Base-by-base conservation (phyloP, 1,139 yeast genomes). In the Suhomyces bokatorum region DNA sequence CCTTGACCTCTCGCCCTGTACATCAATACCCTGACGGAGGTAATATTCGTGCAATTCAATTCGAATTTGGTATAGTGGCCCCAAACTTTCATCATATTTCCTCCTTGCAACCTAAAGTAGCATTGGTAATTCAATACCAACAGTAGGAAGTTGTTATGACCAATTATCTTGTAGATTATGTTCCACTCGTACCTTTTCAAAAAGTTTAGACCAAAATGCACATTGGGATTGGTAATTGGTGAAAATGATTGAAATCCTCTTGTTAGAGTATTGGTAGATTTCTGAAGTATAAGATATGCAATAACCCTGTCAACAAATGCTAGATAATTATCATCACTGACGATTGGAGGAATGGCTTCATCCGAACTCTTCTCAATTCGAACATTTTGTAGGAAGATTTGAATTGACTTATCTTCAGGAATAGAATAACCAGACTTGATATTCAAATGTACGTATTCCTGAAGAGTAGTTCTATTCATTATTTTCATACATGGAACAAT, bases 101-200 rank as follows among this genome's bases (percentile, higher is more conserved):
- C 64, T 29, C 43, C 51, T 1, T 20, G 37, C 10, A 44, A 39
- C 14, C 35, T 33, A 11, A 57, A 36, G 41, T 53, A 65, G 9
- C 74, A 70, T 29, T 57, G 58, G 28, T 58, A 54, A 24, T 60
- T 59, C 11, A 69, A 40, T 1, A 79, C 17, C 39, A 78, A 43
- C 4, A 62, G 48, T 6, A 68, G 32, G 51, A 77, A 76, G 1
- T 40, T 44, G 1, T 44, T 44, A 11, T 47, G 46, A 0, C 81
- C 81, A 0, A 77, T 48, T 1, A 59, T 40, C 1, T 45, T 42
- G 45, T 59, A 70, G 0, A 77, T 45, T 6, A 57, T 49, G 16
- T 64, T 63, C 74, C 81, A 76, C n/a, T 56, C 47, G 6, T 62
- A 53, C 2, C 63, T 52, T 45, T 75, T 75, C 24, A 78, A 49